These are phyloP conservation scores for Isabelozyma heimii DNA, from an alignment of 805 yeast genomes.

Conservation along the genomic window DNA sequence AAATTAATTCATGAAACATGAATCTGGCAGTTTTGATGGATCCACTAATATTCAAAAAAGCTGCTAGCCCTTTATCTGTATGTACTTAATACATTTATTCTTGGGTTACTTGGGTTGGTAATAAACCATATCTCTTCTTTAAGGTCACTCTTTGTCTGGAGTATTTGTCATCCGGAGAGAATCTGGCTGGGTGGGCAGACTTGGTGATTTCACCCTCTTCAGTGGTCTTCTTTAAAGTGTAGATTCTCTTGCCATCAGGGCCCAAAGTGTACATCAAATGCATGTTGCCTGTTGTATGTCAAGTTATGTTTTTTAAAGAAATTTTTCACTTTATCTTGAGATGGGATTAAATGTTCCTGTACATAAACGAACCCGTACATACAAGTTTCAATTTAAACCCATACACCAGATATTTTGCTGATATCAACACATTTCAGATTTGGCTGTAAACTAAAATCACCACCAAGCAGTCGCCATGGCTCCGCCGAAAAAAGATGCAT, in stretches of 20 bases:
- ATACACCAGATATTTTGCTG: neutral
- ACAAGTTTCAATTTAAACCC: neutral
- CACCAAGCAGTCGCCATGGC: slow-evolving; percentile 12
- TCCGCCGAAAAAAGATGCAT: slow-evolving; percentile 44
- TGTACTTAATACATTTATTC: neutral
- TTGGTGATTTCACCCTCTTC: slow-evolving; percentile 92
- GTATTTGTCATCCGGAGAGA: slow-evolving; percentile 99
- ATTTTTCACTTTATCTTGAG: neutral
- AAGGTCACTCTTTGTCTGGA: slow-evolving; percentile 98
- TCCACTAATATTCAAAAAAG: too few species aligned
- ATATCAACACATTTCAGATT: neutral
- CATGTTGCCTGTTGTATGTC: slow-evolving; percentile 47
- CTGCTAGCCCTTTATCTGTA: too few species aligned
- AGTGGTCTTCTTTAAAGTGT: slow-evolving; percentile 82
- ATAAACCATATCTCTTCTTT: slow-evolving; percentile 86
- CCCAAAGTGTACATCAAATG: slow-evolving; percentile 98
- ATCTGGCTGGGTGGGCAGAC: slow-evolving; percentile 99
- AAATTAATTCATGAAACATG: neutral
- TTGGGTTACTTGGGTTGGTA: slow-evolving; percentile 76
- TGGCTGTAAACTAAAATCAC: neutral
- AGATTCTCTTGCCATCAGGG: slow-evolving; percentile 91
- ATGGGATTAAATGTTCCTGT: neutral
- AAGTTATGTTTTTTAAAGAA: neutral
- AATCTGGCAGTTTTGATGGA: slow-evolving; percentile 1
- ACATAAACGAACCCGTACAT: neutral